Base-by-base conservation (phyloP, 2,329 filamentous ascomycete genomes). In the Torrubiellomyces zombiae region DNA sequence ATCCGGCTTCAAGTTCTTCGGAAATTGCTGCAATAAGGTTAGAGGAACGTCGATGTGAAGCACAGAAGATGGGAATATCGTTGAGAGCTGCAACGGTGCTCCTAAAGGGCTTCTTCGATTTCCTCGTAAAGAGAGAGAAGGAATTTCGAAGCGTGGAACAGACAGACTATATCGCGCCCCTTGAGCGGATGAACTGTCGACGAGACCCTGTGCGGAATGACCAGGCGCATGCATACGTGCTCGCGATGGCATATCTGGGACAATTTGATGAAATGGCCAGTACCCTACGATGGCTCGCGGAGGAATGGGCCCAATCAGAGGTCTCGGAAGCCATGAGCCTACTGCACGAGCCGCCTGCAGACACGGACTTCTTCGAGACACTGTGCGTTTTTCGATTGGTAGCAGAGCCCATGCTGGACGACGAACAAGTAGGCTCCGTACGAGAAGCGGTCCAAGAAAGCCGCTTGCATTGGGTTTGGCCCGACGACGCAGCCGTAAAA, bases 211-310 rank as follows among this genome's bases (percentile, higher is more conserved):
- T 50, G 19, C 35, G 39, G 28, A 45, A 43, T 5, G 36, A 40
- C 69, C 34, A 49, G 9, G 47, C 39, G 2, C 67, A 76, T 36
- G 51, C 55, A 3, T 76, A 78, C 40, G 59, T 82, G 42, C 60
- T 71, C 23, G 59, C 67, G 1, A 51, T 82, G 13, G 75, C 66
- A 1, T 59, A 63, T 26, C 45, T 70, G n/a, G 62, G 61, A 18
- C 68, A 80, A 34, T 55, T 57, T 24, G 49, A 60, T 3, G 67
- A 63, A 24, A 67, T 81, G 42, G 55, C 63, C 5, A 51, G 50
- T 4, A 47, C 74, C 5, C 47, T 75, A 9, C 44, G 50, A 16
- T 83, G 73, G 72, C 63, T 75, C 34, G 46, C 63, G 1, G 35
- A 46, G 14, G 47, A 69, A 34, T 60, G 60, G 47, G 40, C 43